Evolutionary conservation across 148 eudicot genomes (phyloP), one percentile per base, ranked within the genome.

Genomic region (Amaranthus cruentus): DNA sequence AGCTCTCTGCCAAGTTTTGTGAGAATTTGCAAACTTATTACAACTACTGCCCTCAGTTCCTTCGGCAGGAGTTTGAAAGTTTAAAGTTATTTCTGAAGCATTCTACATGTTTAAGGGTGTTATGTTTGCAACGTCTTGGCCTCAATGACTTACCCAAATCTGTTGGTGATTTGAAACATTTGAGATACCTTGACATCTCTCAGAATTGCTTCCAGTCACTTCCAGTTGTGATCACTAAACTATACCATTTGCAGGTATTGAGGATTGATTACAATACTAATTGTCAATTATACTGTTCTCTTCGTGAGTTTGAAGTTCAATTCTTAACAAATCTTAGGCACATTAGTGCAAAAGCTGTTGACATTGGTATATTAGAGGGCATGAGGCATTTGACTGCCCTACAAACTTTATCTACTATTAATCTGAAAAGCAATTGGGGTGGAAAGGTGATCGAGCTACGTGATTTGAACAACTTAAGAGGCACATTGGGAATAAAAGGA

Each of bases 171-270:
- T 71, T 57, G 44, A 71, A 56, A 56, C 74, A 71, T 71, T 47
- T 71, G 74, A 71, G 74, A 18, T 71, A 57, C 44, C 62, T 71
- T 9, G 74, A 57, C 13, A 57, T 71, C 47, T 42, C 66, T 18
- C 55, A 18, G 10, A 71, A 71, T 4, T 42, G 15, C 8, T 56
- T 57, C 7, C 6, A 0, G 48, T 7, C 3, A 11, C 64, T 71
- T 46, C 63, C 53, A 7, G 5, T 1, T 5, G 64, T 7, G 14
- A 56, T 71, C 63, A 46, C 64, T 4, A 57, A 71, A 71, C 53
- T 57, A 2, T 44, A 71, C 54, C 63, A 71, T 58, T 57, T 71
- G 38, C 74, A 71, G 58, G 58, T 64, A 58, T 44, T 71, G 74
- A 46, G 73, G 42, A 47, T 71, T n/a, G 64, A 55, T 15, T n/a